phyloP scores from a whole-genome alignment of 768 basidiomycete genomes.

The Coprinopsis sp. region DNA sequence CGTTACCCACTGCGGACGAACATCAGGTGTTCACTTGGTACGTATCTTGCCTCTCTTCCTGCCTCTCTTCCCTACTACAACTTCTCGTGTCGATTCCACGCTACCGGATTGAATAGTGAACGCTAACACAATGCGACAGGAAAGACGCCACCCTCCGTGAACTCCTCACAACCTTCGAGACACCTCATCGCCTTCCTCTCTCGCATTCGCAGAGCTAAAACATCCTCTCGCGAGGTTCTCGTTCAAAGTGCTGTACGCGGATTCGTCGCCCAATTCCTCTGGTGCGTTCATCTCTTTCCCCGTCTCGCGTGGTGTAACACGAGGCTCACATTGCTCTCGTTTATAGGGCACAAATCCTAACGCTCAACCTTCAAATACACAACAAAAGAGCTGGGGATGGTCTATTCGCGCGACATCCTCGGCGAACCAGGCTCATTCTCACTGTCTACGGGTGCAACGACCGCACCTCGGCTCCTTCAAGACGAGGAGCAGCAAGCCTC shows the following conservation, averaged over 20 bases:
- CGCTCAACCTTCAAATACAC: no score
- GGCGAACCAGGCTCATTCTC: constrained; percentile 74
- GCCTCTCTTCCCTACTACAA: no score
- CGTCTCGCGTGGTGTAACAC: no score
- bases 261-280: no score
- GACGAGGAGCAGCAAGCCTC: constrained; percentile 33
- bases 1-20: constrained; percentile 73
- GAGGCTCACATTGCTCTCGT: no score
- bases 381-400: constrained; percentile 75
- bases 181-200: constrained; percentile 59
- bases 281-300: no score
- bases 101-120: background rate
- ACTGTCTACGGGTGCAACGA: constrained; percentile 43
- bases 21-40: constrained; percentile 82
- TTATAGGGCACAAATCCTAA: no score
- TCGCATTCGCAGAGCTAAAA: constrained; percentile 67
- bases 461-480: constrained; percentile 58
- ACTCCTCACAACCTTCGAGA: constrained; percentile 74
- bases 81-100: no score
- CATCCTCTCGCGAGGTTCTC: constrained; percentile 80
- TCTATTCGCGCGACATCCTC: constrained; percentile 81
- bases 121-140: constrained; percentile 37
- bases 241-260: constrained; percentile 77
- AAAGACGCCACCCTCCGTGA: constrained; percentile 80
- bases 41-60: constrained; percentile 10